Percentiles rank a stretch among this genome's conserved stretches.
Evolutionary conservation across 805 yeast genomes (phyloP).

Genomic region (Kluyveromyces nonfermentans): DNA sequence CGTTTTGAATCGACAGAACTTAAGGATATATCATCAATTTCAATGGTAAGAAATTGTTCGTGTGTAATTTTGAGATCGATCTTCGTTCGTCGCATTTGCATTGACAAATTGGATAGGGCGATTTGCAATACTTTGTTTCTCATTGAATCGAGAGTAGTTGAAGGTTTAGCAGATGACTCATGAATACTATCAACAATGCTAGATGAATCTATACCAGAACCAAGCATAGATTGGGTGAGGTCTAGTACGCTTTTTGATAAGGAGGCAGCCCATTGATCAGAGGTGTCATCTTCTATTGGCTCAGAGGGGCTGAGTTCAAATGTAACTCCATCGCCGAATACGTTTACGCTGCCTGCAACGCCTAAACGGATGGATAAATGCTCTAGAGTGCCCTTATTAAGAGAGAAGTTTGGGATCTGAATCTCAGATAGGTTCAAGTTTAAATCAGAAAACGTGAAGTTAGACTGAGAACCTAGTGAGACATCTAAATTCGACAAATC

Average conservation of each 20-base stretch:
- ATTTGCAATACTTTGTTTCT: constrained; percentile 58
- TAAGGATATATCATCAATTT: constrained; percentile 18
- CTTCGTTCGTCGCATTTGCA: constrained; percentile 36
- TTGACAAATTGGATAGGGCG: constrained; percentile 51
- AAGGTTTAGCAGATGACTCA: constrained; percentile 3
- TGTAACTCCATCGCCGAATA: constrained; percentile 48
- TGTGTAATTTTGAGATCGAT: constrained; percentile 21
- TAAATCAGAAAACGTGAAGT: constrained; percentile 49
- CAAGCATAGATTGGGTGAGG: constrained; percentile 44
- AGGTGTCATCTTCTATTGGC: constrained; percentile 19
- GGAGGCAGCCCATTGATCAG: constrained; percentile 33
- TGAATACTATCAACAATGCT: constrained; percentile 11
- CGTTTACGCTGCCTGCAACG: constrained; percentile 60
- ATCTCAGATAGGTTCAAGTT: constrained; percentile 65
- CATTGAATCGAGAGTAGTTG: constrained; percentile 39
- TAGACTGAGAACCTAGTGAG: constrained; percentile 50
- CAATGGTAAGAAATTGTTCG: background rate
- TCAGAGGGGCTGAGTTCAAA: constrained; percentile 26
- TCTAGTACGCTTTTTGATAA: constrained; percentile 68
- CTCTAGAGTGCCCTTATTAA: constrained; percentile 53
- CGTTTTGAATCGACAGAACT: background rate
- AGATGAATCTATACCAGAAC: constrained; percentile 12
- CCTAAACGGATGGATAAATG: constrained; percentile 49
- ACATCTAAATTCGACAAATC: constrained; percentile 78
- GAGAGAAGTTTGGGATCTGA: constrained; percentile 50